phyloP scores from a whole-genome alignment of 768 basidiomycete genomes.

The Phaeolepiota aurea region DNA sequence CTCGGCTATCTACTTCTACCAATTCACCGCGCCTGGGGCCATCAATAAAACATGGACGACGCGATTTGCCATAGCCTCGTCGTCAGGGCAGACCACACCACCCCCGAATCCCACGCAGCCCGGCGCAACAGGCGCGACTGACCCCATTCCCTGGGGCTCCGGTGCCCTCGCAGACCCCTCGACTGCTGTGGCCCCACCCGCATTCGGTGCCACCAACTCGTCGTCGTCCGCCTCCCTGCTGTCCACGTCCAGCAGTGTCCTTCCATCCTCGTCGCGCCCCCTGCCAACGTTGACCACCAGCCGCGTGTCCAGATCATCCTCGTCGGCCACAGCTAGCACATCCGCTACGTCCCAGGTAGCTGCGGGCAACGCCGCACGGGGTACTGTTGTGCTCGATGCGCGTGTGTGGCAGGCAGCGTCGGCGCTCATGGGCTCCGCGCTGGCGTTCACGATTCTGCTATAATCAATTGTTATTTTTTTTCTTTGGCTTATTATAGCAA shows the following conservation, averaged over 20 bases:
- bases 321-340: neutral
- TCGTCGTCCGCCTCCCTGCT: neutral
- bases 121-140: slow-evolving; percentile 42
- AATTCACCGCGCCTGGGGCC: slow-evolving; percentile 46
- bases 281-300: neutral
- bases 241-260: neutral
- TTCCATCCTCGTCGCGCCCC: neutral
- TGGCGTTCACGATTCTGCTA: slow-evolving; percentile 9
- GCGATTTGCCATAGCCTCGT: slow-evolving; percentile 64
- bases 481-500: no score
- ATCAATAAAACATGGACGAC: slow-evolving; percentile 54
- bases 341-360: neutral
- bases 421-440: slow-evolving; percentile 9
- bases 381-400: slow-evolving; percentile 7
- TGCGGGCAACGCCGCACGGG: slow-evolving; percentile 8
- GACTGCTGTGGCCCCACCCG: slow-evolving; percentile 28
- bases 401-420: slow-evolving; percentile 13
- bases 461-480: no score
- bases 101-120: slow-evolving; percentile 50
- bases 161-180: slow-evolving; percentile 46
- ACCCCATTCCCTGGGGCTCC: slow-evolving; percentile 56
- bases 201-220: slow-evolving; percentile 7
- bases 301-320: neutral
- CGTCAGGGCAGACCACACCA: slow-evolving; percentile 33
- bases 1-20: slow-evolving; percentile 74